phyloP scores from a whole-genome alignment of 768 basidiomycete genomes.

The Rhodocollybia butyracea region DNA sequence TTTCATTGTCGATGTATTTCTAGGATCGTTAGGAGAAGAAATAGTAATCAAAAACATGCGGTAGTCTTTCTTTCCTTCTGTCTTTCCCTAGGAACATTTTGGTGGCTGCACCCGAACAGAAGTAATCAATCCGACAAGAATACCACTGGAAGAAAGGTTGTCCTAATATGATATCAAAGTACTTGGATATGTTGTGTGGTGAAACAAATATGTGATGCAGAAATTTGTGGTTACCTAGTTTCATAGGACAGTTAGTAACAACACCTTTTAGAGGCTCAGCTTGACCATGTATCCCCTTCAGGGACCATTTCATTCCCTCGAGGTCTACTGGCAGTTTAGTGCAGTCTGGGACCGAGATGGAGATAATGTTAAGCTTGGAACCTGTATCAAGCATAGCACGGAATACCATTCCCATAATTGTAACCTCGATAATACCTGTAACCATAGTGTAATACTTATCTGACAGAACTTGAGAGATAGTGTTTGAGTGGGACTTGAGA shows the following conservation, averaged over 20 bases:
- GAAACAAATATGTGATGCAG: constrained; percentile 26
- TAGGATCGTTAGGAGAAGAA: too few species aligned
- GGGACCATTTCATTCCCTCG: constrained; percentile 21
- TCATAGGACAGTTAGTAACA: constrained; percentile 11
- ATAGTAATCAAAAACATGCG: too few species aligned
- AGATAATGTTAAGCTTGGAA: too few species aligned
- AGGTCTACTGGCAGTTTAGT: constrained; percentile 57
- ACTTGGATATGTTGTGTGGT: neutral
- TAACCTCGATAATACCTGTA: too few species aligned
- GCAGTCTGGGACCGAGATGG: too few species aligned
- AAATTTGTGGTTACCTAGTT: constrained; percentile 17
- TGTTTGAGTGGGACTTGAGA: too few species aligned
- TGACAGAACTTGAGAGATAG: too few species aligned
- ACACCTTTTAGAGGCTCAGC: constrained; percentile 15
- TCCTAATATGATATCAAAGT: constrained; percentile 13
- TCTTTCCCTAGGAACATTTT: neutral
- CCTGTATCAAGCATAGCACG: too few species aligned
- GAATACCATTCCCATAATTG: too few species aligned
- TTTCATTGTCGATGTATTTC: too few species aligned
- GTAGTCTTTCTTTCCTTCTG: neutral
- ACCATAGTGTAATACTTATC: too few species aligned
- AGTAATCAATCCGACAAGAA: constrained; percentile 7
- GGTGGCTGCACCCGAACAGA: neutral
- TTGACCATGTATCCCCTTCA: constrained; percentile 20
- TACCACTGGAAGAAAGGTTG: constrained; percentile 15